phyloP scores from a whole-genome alignment of 2,329 filamentous ascomycete species.

The Colletotrichum noveboracense region DNA sequence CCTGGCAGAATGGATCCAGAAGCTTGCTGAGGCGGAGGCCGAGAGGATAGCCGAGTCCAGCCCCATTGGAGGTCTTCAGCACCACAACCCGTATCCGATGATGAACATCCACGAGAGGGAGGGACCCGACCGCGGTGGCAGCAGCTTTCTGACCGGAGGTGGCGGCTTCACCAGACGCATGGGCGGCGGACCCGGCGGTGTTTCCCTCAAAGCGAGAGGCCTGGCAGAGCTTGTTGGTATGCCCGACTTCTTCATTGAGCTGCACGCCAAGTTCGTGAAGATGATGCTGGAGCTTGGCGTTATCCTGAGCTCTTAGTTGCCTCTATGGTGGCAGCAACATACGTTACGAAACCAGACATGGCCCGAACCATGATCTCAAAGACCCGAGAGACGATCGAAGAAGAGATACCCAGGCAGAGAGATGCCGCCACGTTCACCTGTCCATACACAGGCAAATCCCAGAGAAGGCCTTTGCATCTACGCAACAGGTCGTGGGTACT shows the following conservation, averaged over 20 bases:
- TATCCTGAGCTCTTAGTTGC: conserved; percentile 51
- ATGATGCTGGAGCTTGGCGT: conserved; percentile 65
- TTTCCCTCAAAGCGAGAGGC: conserved; percentile 62
- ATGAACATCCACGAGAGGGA: not conserved
- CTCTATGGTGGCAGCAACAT: not conserved
- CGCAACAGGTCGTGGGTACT: not conserved
- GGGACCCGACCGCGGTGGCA: conserved; percentile 44
- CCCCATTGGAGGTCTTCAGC: conserved; percentile 44
- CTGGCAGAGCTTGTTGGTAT: conserved; percentile 70
- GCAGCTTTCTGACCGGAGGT: conserved; percentile 62
- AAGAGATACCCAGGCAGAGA: not conserved
- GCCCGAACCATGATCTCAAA: not conserved
- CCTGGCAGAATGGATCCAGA: conserved; percentile 69
- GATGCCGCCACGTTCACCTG: not conserved
- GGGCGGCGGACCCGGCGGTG: conserved; percentile 60
- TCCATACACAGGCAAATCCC: not conserved
- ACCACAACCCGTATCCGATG: conserved; percentile 33
- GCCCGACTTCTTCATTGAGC: conserved; percentile 72
- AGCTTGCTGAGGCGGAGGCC: conserved; percentile 66
- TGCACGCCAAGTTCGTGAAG: conserved; percentile 68
- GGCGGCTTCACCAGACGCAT: conserved; percentile 63
- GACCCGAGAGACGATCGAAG: not conserved
- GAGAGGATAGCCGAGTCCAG: conserved; percentile 56
- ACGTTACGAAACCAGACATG: not conserved
- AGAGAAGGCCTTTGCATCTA: not conserved